These are phyloP conservation scores for Bassia scoparia DNA, from an alignment of 148 eudicot genomes.

Conservation along the genomic window DNA sequence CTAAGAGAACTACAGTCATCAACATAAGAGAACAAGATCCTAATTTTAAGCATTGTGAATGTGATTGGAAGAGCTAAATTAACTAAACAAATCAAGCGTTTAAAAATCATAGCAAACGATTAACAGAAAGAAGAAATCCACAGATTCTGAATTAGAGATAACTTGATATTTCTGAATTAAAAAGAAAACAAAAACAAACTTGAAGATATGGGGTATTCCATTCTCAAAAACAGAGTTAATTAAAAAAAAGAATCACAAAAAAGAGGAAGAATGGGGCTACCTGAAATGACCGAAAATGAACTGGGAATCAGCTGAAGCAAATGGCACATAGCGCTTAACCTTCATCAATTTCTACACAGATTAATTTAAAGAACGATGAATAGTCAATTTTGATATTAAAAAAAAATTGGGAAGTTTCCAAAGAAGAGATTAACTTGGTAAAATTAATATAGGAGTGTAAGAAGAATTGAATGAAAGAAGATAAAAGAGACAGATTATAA, in stretches of 20 bases:
- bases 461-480: neutral
- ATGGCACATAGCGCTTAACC: constrained; percentile 17
- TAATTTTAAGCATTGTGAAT: constrained; percentile 17
- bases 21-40: neutral
- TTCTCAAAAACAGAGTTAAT: neutral
- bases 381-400: neutral
- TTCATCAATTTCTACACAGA: constrained; percentile 32
- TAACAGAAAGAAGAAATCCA: neutral
- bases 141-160: no score
- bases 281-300: constrained; percentile 38
- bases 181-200: no score
- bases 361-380: constrained; percentile 6
- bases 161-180: no score
- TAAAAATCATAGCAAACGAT: neutral
- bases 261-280: constrained; percentile 16
- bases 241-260: constrained; percentile 2
- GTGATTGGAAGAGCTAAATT: constrained; percentile 6
- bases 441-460: neutral
- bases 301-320: constrained; percentile 30
- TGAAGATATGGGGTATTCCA: no score
- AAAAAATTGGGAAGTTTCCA: constrained; percentile 8
- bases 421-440: neutral
- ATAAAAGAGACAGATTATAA: neutral
- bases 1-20: constrained; percentile 2
- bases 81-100: neutral